Conservation (phyloP, 768 basidiomycete species). For the Termitomyces sp. region DNA sequence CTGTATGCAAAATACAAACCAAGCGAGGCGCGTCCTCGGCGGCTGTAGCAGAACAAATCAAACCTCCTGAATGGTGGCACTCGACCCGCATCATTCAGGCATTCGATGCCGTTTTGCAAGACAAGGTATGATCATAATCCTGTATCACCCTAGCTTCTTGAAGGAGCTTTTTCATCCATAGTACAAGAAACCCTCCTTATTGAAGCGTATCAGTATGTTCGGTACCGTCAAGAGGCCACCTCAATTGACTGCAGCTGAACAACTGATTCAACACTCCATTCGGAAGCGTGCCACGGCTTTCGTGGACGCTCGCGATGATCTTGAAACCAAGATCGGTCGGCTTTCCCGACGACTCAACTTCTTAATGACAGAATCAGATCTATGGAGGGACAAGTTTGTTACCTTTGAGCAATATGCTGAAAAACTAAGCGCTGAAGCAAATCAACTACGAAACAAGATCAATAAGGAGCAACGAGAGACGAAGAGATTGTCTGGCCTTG, state of each 20-base stretch:
- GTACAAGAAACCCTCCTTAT: slow-evolving; percentile 85
- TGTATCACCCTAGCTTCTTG: neutral
- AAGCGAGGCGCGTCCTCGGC: slow-evolving; percentile 75
- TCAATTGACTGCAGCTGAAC: slow-evolving; percentile 73
- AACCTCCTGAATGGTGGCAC: slow-evolving; percentile 93
- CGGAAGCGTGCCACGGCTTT: slow-evolving; percentile 92
- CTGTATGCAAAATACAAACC: slow-evolving; percentile 86
- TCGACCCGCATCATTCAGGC: slow-evolving; percentile 87
- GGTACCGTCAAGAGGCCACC: slow-evolving; percentile 67
- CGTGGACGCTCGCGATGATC: slow-evolving; percentile 88
- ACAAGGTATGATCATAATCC: slow-evolving; percentile 48
- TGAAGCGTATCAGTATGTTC: slow-evolving; percentile 79
- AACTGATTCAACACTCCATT: slow-evolving; percentile 81
- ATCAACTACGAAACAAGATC: slow-evolving; percentile 80
- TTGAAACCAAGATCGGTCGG: slow-evolving; percentile 90
- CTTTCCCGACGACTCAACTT: slow-evolving; percentile 83
- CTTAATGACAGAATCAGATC: slow-evolving; percentile 84
- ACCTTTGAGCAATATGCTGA: slow-evolving; percentile 94
- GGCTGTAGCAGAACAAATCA: slow-evolving; percentile 84
- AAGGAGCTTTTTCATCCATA: slow-evolving; percentile 21
- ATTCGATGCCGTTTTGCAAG: slow-evolving; percentile 81
- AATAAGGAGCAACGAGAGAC: slow-evolving; percentile 90
- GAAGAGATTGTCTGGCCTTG: slow-evolving; percentile 73
- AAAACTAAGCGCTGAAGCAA: slow-evolving; percentile 81
- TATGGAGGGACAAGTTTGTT: slow-evolving; percentile 93